Percentiles rank a stretch among this genome's conserved stretches.
phyloP scores from a whole-genome alignment of 2,329 filamentous ascomycete species.

The Metarhizium robertsii region DNA sequence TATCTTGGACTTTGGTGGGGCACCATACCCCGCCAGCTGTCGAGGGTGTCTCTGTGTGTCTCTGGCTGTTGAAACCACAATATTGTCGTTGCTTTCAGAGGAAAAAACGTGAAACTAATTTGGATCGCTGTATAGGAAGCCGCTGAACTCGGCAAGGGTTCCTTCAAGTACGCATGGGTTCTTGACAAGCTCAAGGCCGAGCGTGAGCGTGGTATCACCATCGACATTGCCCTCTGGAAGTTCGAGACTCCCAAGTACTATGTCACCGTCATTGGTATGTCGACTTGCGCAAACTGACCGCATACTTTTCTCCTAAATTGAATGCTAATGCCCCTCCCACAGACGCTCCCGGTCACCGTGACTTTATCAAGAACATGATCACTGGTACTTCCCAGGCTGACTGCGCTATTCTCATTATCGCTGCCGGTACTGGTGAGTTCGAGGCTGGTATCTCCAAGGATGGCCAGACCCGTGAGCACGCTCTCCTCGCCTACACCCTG shows the following conservation, averaged over 20 bases:
- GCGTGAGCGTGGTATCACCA: constrained; percentile 99
- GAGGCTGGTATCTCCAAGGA: constrained; percentile 99
- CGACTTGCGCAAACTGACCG: not conserved
- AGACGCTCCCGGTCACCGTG: constrained; percentile 99
- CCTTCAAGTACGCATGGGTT: constrained; percentile 99
- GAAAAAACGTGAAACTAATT: not conserved
- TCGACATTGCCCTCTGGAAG: constrained; percentile 99
- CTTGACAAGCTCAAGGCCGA: constrained; percentile 99
- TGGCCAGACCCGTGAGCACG: constrained; percentile 99
- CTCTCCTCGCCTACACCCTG: constrained; percentile 98
- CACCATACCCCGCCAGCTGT: constrained; percentile 8
- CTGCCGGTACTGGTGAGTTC: constrained; percentile 99
- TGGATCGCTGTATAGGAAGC: constrained; percentile 63
- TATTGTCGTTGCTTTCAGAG: not conserved
- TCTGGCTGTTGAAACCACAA: not conserved
- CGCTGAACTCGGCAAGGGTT: constrained; percentile 98
- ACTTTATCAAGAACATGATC: constrained; percentile 99
- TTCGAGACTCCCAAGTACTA: constrained; percentile 98
- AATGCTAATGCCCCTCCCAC: not conserved
- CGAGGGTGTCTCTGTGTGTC: not conserved
- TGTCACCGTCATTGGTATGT: constrained; percentile 91
- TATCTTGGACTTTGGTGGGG: constrained; percentile 9
- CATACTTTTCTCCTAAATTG: not conserved
- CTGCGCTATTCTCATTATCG: constrained; percentile 99
- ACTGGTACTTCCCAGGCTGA: constrained; percentile 99